Conservation (phyloP, 768 basidiomycete genomes). For the Rhizopogon vesiculosus region DNA sequence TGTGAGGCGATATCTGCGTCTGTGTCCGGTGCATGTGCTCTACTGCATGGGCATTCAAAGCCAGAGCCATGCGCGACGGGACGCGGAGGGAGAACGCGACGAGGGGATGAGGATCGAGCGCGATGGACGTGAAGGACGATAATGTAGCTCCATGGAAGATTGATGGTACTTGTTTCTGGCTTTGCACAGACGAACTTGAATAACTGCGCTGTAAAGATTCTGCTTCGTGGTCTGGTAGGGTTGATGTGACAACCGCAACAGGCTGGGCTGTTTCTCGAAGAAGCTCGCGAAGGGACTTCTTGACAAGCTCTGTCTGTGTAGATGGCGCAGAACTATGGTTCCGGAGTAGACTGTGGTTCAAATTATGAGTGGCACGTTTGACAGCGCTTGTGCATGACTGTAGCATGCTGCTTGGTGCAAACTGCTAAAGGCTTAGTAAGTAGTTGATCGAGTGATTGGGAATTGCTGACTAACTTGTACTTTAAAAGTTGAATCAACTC, state of each 20-base stretch:
- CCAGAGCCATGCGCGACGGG: slow-evolving; percentile 81
- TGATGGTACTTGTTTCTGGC: neutral
- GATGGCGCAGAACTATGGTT: neutral
- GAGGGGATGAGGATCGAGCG: slow-evolving; percentile 84
- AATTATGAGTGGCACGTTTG: neutral
- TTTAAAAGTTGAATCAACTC: too few relatives aligned
- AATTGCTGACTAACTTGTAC: neutral
- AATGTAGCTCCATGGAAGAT: slow-evolving; percentile 86
- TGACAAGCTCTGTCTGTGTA: neutral
- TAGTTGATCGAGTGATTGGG: neutral
- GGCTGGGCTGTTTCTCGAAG: slow-evolving; percentile 80
- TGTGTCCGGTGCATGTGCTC: neutral
- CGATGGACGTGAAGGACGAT: slow-evolving; percentile 89
- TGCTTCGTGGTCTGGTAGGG: slow-evolving; percentile 34
- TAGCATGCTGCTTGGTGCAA: neutral
- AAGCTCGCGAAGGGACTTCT: slow-evolving; percentile 41
- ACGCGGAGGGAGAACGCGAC: slow-evolving; percentile 87
- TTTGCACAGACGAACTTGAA: neutral
- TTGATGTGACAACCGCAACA: slow-evolving; percentile 79
- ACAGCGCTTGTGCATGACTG: neutral
- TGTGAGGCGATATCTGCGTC: slow-evolving; percentile 31
- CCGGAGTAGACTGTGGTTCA: neutral
- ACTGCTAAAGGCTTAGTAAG: too few relatives aligned
- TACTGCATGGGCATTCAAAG: slow-evolving; percentile 34
- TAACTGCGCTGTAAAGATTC: neutral